Evolutionary conservation across 1,139 yeast species (phyloP).

Genomic region (Debaryomyces udenii): DNA sequence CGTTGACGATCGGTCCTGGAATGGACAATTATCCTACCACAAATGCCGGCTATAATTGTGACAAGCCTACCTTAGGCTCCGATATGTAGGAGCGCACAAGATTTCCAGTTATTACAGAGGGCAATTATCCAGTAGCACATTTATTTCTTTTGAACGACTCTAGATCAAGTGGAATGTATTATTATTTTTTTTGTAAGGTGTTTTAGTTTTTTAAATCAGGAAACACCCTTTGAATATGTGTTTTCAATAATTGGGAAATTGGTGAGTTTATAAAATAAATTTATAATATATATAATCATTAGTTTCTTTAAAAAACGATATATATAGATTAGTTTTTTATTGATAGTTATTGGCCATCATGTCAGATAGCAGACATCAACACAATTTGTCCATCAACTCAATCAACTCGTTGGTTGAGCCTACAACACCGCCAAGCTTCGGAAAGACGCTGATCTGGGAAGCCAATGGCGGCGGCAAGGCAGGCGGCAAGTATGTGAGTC

Average conservation of each 20-base stretch:
- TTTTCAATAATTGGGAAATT: slow-evolving; percentile 9
- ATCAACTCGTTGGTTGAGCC: slow-evolving; percentile 42
- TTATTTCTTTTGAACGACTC: slow-evolving; percentile 9
- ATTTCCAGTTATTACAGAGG: slow-evolving; percentile 11
- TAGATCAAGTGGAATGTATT: slow-evolving; percentile 4
- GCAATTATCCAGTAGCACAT: slow-evolving; percentile 8
- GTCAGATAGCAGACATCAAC: slow-evolving; percentile 27
- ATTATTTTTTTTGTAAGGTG: slow-evolving; percentile 9
- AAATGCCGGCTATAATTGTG: too few species aligned
- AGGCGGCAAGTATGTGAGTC: slow-evolving; percentile 1
- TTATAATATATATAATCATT: slow-evolving; percentile 9
- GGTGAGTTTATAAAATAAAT: slow-evolving; percentile 6
- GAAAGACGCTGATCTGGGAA: slow-evolving; percentile 33
- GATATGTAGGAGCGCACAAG: slow-evolving; percentile 4
- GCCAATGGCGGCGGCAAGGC: slow-evolving; percentile 13
- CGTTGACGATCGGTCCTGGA: too few species aligned
- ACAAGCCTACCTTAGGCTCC: too few species aligned
- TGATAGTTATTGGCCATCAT: slow-evolving; percentile 1
- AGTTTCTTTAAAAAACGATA: slow-evolving; percentile 6
- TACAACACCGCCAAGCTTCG: slow-evolving; percentile 39
- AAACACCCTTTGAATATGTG: slow-evolving; percentile 12
- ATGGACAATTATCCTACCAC: too few species aligned
- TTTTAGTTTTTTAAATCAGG: slow-evolving; percentile 12
- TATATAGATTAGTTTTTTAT: slow-evolving; percentile 4
- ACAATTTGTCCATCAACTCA: slow-evolving; percentile 42